Evolutionary conservation across 2,329 filamentous ascomycete genomes (phyloP), one percentile per base, ranked within the genome.

Genomic region (Coniosporium tulheliwenetii): DNA sequence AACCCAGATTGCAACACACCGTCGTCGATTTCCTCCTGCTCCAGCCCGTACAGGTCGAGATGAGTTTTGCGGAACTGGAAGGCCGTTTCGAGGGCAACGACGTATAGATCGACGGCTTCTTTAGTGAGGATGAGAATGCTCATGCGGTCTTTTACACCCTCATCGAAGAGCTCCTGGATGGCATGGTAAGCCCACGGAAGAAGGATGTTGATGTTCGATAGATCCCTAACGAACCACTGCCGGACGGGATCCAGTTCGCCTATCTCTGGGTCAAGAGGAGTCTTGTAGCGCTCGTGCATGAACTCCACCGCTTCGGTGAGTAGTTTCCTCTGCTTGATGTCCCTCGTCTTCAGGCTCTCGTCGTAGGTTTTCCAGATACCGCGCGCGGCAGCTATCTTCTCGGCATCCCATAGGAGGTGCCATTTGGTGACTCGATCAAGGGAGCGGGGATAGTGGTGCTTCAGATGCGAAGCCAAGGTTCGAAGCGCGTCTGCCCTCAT

Each of bases 321-420:
- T 40, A 93, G 68, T 3, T 79, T 81, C 53, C 77, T 77, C 52
- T 80, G 77, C 35, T 76, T 69, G 32, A 73, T 72, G 13, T 69
- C 66, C 10, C 73, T 67, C 39, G 73, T 50, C 56, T 46, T 67
- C 7, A 79, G 69, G 39, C 80, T 79, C 7, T 68, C 65, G 53
- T 94, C 83, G 52, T 93, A 85, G 40, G 75, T 69, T 45, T 77
- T 78, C 86, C 89, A 96, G 32, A 96, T 69, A 37, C 77, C 70
- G 44, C 74, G 71, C 13, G 85, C 85, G 31, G 86, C 83, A 36
- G 81, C 77, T 63, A 96, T 73, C 60, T 87, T 94, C 58, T 98
- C 91, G 0, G 89, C 89, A 52, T 89, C 79, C 69, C 79, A 83
- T n/a, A 98, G 65, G 30, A 98, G 62, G 46, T 73, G 70, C 86